Evolutionary conservation across 225 moss, liverwort and hornwort genomes (phyloP).

Genomic region (Rhytidiadelphus loreus): DNA sequence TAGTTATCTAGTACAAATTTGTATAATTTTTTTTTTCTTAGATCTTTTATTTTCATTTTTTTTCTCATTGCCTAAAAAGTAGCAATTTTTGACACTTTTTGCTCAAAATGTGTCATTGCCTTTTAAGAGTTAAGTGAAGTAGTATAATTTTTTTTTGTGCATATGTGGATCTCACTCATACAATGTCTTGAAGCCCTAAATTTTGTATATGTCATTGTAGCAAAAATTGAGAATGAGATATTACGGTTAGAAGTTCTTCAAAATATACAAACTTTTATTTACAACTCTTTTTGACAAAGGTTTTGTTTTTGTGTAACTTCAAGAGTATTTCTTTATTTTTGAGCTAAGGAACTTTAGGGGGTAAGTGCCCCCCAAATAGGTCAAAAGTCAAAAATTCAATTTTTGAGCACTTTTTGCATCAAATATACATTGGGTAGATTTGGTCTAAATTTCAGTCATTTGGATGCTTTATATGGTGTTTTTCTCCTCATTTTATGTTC

Average conservation of each 20-base stretch:
- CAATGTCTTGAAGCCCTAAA: rapidly evolving
- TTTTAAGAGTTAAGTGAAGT: background rate
- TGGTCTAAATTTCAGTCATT: background rate
- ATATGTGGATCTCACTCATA: background rate
- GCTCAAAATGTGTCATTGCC: rapidly evolving
- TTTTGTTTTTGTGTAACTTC: background rate
- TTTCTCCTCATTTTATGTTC: background rate
- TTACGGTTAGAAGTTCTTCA: rapidly evolving
- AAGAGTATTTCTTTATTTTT: background rate
- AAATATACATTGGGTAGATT: background rate
- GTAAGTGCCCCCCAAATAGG: rapidly evolving
- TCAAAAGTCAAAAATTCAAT: background rate
- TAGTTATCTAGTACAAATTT: background rate
- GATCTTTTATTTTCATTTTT: background rate
- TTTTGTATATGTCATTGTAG: background rate
- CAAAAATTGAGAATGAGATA: background rate
- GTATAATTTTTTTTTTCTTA: rapidly evolving
- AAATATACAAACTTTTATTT: background rate
- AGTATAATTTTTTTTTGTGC: rapidly evolving
- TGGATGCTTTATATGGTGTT: background rate
- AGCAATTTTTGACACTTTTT: background rate
- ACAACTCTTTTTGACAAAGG: background rate
- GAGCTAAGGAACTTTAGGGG: rapidly evolving
- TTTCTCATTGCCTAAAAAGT: no score
- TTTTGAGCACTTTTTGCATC: background rate